Evolutionary conservation across 1,139 yeast genomes (phyloP).

Genomic region (Pichia sp.): DNA sequence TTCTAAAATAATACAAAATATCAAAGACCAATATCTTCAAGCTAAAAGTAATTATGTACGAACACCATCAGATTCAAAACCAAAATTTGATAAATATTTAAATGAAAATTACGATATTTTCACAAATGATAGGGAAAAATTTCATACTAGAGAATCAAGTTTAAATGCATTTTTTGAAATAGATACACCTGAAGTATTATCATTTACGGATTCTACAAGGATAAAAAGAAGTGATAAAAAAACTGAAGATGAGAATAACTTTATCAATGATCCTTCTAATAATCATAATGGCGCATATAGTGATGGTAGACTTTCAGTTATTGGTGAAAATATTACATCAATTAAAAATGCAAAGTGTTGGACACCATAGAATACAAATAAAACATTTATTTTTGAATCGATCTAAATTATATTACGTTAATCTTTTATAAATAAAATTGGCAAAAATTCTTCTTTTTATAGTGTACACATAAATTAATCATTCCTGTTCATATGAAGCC

Average conservation of each 20-base stretch:
- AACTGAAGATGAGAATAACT: not conserved
- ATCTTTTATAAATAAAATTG: too few species aligned
- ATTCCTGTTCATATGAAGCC: not conserved
- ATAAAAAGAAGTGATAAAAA: not conserved
- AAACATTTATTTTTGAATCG: not conserved
- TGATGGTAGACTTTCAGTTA: conserved; percentile 10
- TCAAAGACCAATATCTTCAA: conserved; percentile 10
- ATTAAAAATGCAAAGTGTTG: conserved; percentile 12
- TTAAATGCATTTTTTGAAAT: not conserved
- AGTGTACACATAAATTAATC: not conserved
- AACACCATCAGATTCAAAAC: conserved; percentile 11
- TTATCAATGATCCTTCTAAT: not conserved
- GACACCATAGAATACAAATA: conserved; percentile 9
- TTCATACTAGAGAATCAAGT: not conserved
- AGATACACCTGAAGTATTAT: not conserved
- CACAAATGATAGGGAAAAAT: not conserved
- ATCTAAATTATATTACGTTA: too few species aligned
- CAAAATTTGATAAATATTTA: not conserved
- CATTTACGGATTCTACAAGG: not conserved
- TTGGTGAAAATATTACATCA: conserved; percentile 14
- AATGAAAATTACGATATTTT: not conserved
- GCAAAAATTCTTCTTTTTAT: not conserved
- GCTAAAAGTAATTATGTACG: conserved; percentile 1
- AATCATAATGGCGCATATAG: not conserved
- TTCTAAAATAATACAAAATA: conserved; percentile 6